Evolutionary conservation across 108 stramenopile genomes (phyloP).

Genomic region (Fragilariopsis cylindrus): DNA sequence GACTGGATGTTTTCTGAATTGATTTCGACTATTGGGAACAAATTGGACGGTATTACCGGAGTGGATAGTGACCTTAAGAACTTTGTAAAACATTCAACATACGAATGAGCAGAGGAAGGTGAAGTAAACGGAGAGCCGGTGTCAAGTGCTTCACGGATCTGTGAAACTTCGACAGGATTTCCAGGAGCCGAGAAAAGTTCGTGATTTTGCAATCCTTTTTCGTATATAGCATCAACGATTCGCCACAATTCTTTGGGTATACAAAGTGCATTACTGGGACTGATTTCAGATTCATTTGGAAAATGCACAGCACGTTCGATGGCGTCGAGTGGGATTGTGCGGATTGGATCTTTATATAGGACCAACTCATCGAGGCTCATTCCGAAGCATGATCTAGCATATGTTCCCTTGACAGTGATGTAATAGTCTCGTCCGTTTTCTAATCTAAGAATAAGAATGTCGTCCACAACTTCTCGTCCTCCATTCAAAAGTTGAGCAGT

Average conservation of each 20-base stretch:
- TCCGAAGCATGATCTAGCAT: slow-evolving; percentile 92
- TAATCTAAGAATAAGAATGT: slow-evolving; percentile 91
- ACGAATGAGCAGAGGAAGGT: slow-evolving; percentile 70
- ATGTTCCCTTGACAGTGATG: slow-evolving; percentile 80
- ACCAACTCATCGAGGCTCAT: slow-evolving; percentile 91
- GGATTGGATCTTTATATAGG: slow-evolving; percentile 86
- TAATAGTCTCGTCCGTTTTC: slow-evolving; percentile 95
- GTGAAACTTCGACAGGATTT: slow-evolving; percentile 68
- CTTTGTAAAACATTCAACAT: slow-evolving; percentile 75
- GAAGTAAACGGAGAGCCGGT: slow-evolving; percentile 67
- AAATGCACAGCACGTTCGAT: slow-evolving; percentile 74
- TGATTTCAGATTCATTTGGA: slow-evolving; percentile 38
- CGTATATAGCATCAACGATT: slow-evolving; percentile 91
- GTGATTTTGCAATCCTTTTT: slow-evolving; percentile 78
- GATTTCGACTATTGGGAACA: slow-evolving; percentile 85
- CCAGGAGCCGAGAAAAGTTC: slow-evolving; percentile 86
- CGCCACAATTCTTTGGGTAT: slow-evolving; percentile 97
- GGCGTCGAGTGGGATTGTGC: slow-evolving; percentile 80
- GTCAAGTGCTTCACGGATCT: slow-evolving; percentile 90
- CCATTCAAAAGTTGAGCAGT: slow-evolving; percentile 82
- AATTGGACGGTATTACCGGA: slow-evolving; percentile 78
- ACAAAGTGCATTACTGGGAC: slow-evolving; percentile 70
- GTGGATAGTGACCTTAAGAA: slow-evolving; percentile 79
- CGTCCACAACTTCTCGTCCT: slow-evolving; percentile 85
- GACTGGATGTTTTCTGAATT: slow-evolving; percentile 83